Conservation (phyloP, 306 rosid species). For the Citrullus amarus region DNA sequence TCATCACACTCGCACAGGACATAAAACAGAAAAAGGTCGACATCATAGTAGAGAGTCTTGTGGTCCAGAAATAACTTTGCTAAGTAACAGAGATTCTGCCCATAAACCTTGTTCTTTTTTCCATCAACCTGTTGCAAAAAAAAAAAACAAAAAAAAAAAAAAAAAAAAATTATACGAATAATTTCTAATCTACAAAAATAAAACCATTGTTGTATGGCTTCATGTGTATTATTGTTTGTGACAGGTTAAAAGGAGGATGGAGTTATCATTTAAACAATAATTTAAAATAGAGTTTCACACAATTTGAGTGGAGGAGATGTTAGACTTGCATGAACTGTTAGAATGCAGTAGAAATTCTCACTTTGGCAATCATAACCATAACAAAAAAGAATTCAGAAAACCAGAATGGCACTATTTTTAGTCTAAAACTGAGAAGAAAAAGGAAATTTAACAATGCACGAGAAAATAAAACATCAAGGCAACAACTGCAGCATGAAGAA, state of each 20-base stretch:
- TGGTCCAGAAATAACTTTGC: conserved; percentile 97
- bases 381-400: not conserved
- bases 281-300: not conserved
- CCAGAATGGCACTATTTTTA: not conserved
- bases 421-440: not conserved
- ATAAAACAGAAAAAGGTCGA: conserved; percentile 92
- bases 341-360: not conserved
- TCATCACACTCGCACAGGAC: conserved; percentile 95
- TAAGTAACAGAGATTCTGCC: conserved; percentile 97
- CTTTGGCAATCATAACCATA: no score
- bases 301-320: not conserved
- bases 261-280: not conserved
- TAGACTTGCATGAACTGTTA: not conserved
- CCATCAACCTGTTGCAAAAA: conserved; percentile 78
- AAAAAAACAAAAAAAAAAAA: not conserved
- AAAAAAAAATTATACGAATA: not conserved
- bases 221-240: not conserved
- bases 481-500: not conserved
- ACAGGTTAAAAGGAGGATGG: not conserved
- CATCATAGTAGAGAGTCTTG: conserved; percentile 97
- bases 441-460: not conserved
- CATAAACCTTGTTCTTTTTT: conserved; percentile 97
- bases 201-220: not conserved
- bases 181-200: not conserved
- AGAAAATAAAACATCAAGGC: not conserved